These are phyloP conservation scores for Tetrapisispora fleetii DNA, from an alignment of 805 yeast genomes.

Conservation along the genomic window DNA sequence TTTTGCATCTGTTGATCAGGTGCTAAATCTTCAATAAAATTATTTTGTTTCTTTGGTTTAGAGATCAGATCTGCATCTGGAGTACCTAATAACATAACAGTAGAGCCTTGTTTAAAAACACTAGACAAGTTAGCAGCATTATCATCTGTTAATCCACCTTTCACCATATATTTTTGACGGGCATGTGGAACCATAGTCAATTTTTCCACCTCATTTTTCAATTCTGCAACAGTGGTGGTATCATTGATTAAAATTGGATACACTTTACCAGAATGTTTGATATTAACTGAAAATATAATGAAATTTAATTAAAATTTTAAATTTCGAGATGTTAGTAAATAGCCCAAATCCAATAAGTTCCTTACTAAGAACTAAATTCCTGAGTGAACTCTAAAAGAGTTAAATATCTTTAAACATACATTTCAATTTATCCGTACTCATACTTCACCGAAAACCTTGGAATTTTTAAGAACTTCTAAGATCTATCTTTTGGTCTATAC, in stretches of 20 bases:
- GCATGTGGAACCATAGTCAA: conserved; percentile 76
- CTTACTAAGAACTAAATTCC: too few species aligned
- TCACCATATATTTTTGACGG: conserved; percentile 82
- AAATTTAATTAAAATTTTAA: background rate
- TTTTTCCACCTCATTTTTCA: conserved; percentile 59
- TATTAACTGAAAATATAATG: conserved; percentile 18
- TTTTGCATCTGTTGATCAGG: conserved; percentile 27
- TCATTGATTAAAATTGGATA: conserved; percentile 37
- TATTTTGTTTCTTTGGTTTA: conserved; percentile 44
- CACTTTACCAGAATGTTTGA: conserved; percentile 62
- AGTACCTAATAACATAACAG: conserved; percentile 85
- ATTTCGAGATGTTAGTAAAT: background rate
- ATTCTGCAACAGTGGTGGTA: conserved; percentile 37
- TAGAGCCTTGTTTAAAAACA: conserved; percentile 55
- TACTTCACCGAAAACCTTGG: background rate
- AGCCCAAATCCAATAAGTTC: too few species aligned
- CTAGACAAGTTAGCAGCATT: conserved; percentile 31
- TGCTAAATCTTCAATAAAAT: conserved; percentile 62
- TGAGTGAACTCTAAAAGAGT: too few species aligned
- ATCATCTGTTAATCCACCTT: conserved; percentile 78
- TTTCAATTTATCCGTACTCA: conserved; percentile 1
- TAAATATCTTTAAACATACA: background rate
- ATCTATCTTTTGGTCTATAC: too few species aligned
- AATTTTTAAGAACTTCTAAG: background rate
- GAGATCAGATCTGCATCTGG: conserved; percentile 54